phyloP scores from a whole-genome alignment of 768 basidiomycete genomes.

The Rhodotorula paludigena region DNA sequence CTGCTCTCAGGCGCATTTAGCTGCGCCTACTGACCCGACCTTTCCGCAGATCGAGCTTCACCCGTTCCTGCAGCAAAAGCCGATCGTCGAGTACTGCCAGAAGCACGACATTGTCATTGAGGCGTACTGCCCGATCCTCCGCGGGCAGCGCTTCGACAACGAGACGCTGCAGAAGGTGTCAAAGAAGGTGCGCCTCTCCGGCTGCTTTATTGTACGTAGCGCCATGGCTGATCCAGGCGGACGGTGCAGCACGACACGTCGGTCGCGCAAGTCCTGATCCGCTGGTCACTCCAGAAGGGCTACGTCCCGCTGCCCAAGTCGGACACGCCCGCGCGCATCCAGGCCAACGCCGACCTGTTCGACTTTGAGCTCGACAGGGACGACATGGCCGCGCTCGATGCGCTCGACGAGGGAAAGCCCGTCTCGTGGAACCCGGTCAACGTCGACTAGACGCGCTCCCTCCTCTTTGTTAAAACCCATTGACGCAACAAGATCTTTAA shows the following conservation, averaged over 20 bases:
- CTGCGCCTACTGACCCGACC: conserved; percentile 51
- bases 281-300: conserved; percentile 53
- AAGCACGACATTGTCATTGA: conserved; percentile 60
- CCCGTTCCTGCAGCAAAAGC: conserved; percentile 64
- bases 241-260: conserved; percentile 47
- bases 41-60: conserved; percentile 52
- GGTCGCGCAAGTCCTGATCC: conserved; percentile 51
- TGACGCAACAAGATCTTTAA: too few relatives aligned
- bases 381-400: conserved; percentile 64
- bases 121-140: conserved; percentile 72
- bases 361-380: conserved; percentile 65
- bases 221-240: too few relatives aligned
- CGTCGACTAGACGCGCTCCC: conserved; percentile 21
- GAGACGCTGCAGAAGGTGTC: conserved; percentile 57
- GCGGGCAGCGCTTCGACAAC: conserved; percentile 50
- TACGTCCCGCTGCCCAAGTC: conserved; percentile 77
- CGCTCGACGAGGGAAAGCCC: conserved; percentile 66
- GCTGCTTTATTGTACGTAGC: too few relatives aligned
- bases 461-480: too few relatives aligned
- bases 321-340: conserved; percentile 63
- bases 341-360: conserved; percentile 62
- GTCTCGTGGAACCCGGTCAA: conserved; percentile 72
- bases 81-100: conserved; percentile 60
- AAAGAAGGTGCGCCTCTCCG: conserved; percentile 53
- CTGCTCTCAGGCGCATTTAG: neutral